Conservation (phyloP, 345 rosid species). For the Eucalyptus decipiens region DNA sequence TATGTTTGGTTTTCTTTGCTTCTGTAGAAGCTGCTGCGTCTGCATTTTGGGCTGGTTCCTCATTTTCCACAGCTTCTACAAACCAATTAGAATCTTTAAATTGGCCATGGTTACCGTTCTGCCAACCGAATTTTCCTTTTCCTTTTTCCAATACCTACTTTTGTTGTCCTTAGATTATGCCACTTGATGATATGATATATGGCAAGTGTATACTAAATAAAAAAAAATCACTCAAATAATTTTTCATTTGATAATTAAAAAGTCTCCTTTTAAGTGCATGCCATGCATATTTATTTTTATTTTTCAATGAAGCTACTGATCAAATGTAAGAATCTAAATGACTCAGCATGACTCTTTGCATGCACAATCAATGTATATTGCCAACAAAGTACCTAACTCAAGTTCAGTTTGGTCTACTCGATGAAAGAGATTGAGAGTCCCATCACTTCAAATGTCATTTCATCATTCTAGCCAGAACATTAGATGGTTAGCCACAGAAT, state of each 20-base stretch:
- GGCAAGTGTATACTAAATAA: background rate
- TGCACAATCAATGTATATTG: background rate
- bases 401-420: background rate
- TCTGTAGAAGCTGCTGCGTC: too few relatives aligned
- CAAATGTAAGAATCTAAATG: too few relatives aligned
- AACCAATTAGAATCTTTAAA: accelerated
- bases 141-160: background rate
- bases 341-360: accelerated
- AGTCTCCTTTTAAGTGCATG: too few relatives aligned
- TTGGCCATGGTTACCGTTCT: too few relatives aligned
- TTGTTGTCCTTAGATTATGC: background rate
- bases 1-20: background rate
- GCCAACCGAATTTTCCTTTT: accelerated
- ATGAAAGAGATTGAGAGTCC: background rate
- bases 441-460: background rate
- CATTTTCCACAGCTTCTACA: too few relatives aligned
- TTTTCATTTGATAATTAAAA: too few relatives aligned
- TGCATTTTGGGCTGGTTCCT: too few relatives aligned
- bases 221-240: background rate
- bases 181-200: accelerated
- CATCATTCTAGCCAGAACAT: background rate
- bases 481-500: background rate
- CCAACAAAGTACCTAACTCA: background rate
- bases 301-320: too few relatives aligned
- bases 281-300: too few relatives aligned